phyloP scores from a whole-genome alignment of 257 asterid species.

The Jaltomata sinuosa region DNA sequence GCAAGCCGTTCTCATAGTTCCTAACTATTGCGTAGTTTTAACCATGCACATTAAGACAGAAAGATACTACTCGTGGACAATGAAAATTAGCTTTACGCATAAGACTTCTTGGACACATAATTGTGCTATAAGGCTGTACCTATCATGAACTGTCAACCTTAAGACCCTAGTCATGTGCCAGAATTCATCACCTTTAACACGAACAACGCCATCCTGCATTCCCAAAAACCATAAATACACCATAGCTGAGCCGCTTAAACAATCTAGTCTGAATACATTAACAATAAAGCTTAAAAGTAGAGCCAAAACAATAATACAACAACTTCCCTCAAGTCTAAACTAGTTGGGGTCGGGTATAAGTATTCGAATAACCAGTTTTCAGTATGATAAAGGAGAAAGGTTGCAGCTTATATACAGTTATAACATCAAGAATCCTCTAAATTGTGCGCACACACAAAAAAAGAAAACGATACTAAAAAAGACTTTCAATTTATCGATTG shows the following conservation, averaged over 20 bases:
- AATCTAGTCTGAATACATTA: neutral
- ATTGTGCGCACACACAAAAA: neutral
- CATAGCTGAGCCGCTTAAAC: neutral
- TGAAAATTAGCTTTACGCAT: neutral
- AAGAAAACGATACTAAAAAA: neutral
- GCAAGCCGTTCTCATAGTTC: neutral
- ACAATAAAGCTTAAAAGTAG: neutral
- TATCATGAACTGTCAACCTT: conserved; percentile 58
- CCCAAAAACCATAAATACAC: neutral
- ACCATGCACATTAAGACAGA: neutral
- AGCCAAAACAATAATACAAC: neutral
- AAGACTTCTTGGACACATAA: neutral
- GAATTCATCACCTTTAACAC: conserved; percentile 83
- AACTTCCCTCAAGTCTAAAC: neutral
- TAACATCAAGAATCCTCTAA: neutral
- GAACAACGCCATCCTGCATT: conserved; percentile 72
- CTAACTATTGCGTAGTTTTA: neutral
- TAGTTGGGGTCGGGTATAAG: neutral
- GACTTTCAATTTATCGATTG: neutral
- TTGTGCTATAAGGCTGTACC: conserved; percentile 28
- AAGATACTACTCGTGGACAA: neutral
- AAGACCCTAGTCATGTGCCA: conserved; percentile 95
- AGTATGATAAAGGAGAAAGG: no score
- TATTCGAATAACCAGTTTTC: no score
- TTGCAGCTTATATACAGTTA: neutral